Evolutionary conservation across 257 asterid species (phyloP), one percentile per base, ranked within the genome.

Genomic region (Lycium ferocissimum): DNA sequence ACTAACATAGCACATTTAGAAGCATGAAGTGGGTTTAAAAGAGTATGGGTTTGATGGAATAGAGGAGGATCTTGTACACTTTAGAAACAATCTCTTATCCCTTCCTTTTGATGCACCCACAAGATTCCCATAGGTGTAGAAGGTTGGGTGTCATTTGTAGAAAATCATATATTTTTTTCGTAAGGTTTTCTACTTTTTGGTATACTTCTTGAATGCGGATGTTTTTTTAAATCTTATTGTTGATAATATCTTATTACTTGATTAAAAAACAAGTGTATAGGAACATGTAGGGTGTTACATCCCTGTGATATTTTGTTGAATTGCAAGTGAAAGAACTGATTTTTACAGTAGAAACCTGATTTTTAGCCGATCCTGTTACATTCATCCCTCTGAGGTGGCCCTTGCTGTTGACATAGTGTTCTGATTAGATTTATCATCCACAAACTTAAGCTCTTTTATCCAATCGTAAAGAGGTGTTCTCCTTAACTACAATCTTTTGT

Each of bases 371-470:
- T 26, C 57, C 47, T 78, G 22, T 54, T 33, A 26, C 49, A 78
- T 26, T 26, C 82, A 51, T 53, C 22, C 49, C 59, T 78, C 65
- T 33, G 65, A 78, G 49, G 65, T 78, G 65, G 49, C 82, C 65
- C 49, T 78, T 53, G 45, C 65, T 53, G 62, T 78, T 78, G 82
- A 33, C 45, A 51, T 26, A 76, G n/a, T 53, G 4, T 54, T 53
- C 65, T 26, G n/a, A 78, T 78, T 26, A 54, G 82, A 78, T 78
- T 78, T 8, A 78, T 53, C 10, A 6, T 78, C 38, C 49, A 53
- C 40, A 53, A 78, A 65, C 15, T 15, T 78, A 78, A 78, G 82
- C 65, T 78, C 82, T 26, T 78, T 26, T 33, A 78, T 53, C 65
- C 47, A 78, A 78, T 54, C 47, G 9, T 53, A 53, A 75, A 53